Conservation (phyloP, 805 yeast genomes). For the Starmerella potacharoeniae region DNA sequence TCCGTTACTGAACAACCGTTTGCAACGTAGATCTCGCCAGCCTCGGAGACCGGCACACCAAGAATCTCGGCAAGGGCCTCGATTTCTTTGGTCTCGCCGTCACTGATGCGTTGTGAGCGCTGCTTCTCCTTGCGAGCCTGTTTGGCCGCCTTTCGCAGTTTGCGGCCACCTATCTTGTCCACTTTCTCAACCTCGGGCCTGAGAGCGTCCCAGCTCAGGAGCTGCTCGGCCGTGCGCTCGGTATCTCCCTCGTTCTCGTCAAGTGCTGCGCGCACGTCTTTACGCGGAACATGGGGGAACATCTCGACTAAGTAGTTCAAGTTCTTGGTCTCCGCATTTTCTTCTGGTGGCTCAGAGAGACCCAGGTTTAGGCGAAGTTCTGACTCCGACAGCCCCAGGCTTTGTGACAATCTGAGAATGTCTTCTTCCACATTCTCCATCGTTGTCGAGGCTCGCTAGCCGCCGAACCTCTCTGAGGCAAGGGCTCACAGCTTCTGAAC, state of each 20-base stretch:
- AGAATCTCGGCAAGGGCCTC: neutral
- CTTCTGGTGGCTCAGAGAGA: neutral
- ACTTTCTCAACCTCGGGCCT: neutral
- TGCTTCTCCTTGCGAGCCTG: conserved; percentile 1
- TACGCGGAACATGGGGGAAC: conserved; percentile 11
- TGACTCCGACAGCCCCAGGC: neutral
- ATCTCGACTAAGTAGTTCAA: conserved; percentile 6
- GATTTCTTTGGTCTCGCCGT: conserved; percentile 6
- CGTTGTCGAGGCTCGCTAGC: no score
- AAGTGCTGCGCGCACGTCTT: neutral
- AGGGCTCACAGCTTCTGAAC: neutral
- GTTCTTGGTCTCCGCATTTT: neutral
- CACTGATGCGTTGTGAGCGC: neutral
- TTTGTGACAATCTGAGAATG: neutral
- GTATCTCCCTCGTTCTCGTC: neutral
- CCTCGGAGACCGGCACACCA: neutral
- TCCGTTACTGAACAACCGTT: conserved; percentile 6
- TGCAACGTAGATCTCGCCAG: conserved; percentile 11
- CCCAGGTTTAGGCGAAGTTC: neutral
- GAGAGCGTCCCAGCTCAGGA: conserved; percentile 9
- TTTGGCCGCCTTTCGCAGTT: neutral
- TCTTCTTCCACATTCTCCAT: neutral
- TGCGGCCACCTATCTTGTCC: neutral
- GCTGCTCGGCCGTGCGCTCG: conserved; percentile 11
- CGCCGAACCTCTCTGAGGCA: neutral